Conservation (phyloP, 805 yeast genomes). For the Kodamaea kaohsiungensis region DNA sequence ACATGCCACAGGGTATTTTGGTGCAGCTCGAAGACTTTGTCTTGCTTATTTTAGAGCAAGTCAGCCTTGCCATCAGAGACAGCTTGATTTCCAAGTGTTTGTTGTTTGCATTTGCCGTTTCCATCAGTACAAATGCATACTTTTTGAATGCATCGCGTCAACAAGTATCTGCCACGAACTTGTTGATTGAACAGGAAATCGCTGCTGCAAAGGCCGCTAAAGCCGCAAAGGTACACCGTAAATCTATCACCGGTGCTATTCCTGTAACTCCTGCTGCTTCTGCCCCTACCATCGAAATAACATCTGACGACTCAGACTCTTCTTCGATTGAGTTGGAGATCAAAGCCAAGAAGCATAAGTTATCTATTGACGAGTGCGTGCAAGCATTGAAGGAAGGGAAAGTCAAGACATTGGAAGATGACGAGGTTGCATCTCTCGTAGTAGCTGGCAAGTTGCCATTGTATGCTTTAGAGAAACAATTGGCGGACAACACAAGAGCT, state of each 20-base stretch:
- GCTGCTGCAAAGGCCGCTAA: constrained; percentile 26
- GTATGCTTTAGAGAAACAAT: constrained; percentile 91
- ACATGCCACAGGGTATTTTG: constrained; percentile 55
- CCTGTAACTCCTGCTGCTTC: not conserved
- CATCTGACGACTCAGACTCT: constrained; percentile 16
- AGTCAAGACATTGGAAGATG: constrained; percentile 63
- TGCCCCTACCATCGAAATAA: not conserved
- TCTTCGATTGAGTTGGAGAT: constrained; percentile 26
- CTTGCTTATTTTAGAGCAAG: constrained; percentile 48
- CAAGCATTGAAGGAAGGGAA: constrained; percentile 69
- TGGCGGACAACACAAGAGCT: constrained; percentile 87
- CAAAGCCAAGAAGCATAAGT: constrained; percentile 20
- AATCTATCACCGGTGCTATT: constrained; percentile 28
- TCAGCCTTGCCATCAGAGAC: constrained; percentile 75
- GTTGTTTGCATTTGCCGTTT: constrained; percentile 68
- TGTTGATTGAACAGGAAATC: constrained; percentile 41
- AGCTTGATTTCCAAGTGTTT: constrained; percentile 76
- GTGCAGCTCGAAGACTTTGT: constrained; percentile 65
- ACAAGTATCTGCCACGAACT: constrained; percentile 49
- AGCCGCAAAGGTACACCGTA: constrained; percentile 6
- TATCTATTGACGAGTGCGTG: constrained; percentile 65
- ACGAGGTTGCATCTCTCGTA: constrained; percentile 73
- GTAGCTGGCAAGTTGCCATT: constrained; percentile 79
- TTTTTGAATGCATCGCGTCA: constrained; percentile 82
- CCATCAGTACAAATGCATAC: constrained; percentile 80